Conservation (phyloP, 805 yeast species). For the Yueomyces sp. region DNA sequence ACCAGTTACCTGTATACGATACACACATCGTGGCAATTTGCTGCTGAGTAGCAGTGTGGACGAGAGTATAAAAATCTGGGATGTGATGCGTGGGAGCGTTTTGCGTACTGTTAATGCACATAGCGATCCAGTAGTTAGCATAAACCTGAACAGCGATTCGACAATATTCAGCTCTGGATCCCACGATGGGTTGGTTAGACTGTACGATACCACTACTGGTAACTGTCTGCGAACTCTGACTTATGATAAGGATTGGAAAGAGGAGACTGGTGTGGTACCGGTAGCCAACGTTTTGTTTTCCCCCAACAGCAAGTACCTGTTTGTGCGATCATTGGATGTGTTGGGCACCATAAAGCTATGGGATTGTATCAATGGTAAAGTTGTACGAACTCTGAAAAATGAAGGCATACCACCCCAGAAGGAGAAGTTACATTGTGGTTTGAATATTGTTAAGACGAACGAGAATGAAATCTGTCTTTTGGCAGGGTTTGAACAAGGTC, state of each 20-base stretch:
- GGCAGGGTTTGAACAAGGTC: conserved; percentile 17
- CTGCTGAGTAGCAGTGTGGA: conserved; percentile 77
- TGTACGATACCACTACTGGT: conserved; percentile 81
- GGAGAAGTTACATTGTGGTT: not conserved
- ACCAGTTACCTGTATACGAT: conserved; percentile 61
- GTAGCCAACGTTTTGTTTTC: conserved; percentile 60
- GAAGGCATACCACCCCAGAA: not conserved
- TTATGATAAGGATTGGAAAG: conserved; percentile 60
- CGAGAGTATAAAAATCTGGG: conserved; percentile 89
- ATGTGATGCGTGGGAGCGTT: conserved; percentile 47
- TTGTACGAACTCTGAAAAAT: conserved; percentile 51
- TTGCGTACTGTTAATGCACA: conserved; percentile 82
- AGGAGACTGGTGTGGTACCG: conserved; percentile 43
- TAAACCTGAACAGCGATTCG: conserved; percentile 68
- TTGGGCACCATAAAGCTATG: conserved; percentile 62
- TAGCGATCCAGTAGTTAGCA: conserved; percentile 72
- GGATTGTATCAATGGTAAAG: conserved; percentile 75
- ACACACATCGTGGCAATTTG: conserved; percentile 63
- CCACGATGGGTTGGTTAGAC: conserved; percentile 78
- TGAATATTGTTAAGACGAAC: not conserved
- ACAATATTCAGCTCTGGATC: conserved; percentile 72
- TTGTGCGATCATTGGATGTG: conserved; percentile 64
- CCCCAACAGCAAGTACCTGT: conserved; percentile 66
- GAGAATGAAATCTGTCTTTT: not conserved
- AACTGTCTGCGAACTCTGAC: conserved; percentile 86